Conservation (phyloP, 176 grass and related monocot species). For the Guadua angustifolia region DNA sequence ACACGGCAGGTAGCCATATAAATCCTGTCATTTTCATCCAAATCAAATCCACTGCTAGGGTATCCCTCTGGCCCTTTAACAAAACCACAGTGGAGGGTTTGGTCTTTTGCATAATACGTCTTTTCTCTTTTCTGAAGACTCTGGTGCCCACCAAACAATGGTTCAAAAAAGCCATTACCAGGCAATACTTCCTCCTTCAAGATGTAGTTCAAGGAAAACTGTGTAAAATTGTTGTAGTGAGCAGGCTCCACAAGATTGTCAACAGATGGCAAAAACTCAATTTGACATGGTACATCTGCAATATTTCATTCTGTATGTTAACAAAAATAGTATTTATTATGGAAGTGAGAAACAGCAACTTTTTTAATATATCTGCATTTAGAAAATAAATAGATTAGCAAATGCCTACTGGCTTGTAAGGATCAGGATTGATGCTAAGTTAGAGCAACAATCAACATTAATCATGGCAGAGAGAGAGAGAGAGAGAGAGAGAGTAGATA, state of each 20-base stretch:
- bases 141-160: conserved; percentile 78
- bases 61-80: conserved; percentile 56
- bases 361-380: conserved; percentile 1
- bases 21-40: conserved; percentile 69
- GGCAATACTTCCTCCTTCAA: conserved; percentile 42
- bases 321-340: conserved; percentile 1
- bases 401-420: background rate
- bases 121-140: conserved; percentile 72
- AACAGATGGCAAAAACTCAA: conserved; percentile 64
- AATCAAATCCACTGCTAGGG: conserved; percentile 64
- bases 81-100: conserved; percentile 92
- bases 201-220: conserved; percentile 73
- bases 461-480: background rate
- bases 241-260: conserved; percentile 63
- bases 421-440: background rate
- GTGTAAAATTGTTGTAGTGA: conserved; percentile 67
- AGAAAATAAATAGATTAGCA: conserved; percentile 5
- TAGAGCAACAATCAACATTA: background rate
- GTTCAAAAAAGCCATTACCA: conserved; percentile 32
- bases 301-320: conserved; percentile 42
- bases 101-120: conserved; percentile 69
- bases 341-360: background rate
- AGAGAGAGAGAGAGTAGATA: background rate
- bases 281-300: conserved; percentile 79
- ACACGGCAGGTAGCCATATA: conserved; percentile 71